Conservation (phyloP, 2,329 filamentous ascomycete genomes). For the Claviceps quebecensis region DNA sequence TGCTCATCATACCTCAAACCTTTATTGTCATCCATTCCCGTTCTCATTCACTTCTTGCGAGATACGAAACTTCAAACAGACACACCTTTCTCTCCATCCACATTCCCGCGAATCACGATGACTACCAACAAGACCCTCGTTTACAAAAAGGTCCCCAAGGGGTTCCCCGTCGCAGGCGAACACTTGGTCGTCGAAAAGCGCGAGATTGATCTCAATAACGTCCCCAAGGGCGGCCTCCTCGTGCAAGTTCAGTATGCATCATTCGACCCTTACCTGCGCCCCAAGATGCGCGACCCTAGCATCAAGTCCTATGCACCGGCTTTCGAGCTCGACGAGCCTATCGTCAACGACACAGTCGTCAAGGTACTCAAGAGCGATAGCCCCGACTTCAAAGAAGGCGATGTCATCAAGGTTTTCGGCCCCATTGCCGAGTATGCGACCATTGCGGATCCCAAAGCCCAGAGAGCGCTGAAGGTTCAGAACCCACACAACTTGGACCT, state of each 20-base stretch:
- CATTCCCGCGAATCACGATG: conserved; percentile 18
- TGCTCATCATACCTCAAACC: too few species aligned
- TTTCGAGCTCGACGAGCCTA: conserved; percentile 46
- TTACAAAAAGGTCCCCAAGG: conserved; percentile 55
- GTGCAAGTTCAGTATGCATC: conserved; percentile 60
- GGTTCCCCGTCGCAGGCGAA: conserved; percentile 54
- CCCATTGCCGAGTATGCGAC: conserved; percentile 56
- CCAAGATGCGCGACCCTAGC: conserved; percentile 54
- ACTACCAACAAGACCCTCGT: conserved; percentile 57
- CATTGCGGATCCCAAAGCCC: conserved; percentile 30
- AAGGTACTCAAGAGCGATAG: conserved; percentile 59
- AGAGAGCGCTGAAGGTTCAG: conserved; percentile 39
- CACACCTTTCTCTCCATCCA: neutral
- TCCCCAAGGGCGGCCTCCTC: conserved; percentile 50
- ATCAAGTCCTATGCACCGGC: conserved; percentile 42
- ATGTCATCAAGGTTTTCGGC: conserved; percentile 45
- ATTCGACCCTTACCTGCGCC: conserved; percentile 75
- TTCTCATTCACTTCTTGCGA: neutral
- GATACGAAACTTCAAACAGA: too few species aligned
- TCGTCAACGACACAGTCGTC: conserved; percentile 49
- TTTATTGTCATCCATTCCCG: neutral
- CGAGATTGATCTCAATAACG: conserved; percentile 49
- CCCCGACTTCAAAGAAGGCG: conserved; percentile 48
- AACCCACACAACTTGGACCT: conserved; percentile 57
- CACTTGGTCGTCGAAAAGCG: conserved; percentile 54